Base-by-base conservation (phyloP, 352 stramenopile genomes). In the Globisporangium yorkense region DNA sequence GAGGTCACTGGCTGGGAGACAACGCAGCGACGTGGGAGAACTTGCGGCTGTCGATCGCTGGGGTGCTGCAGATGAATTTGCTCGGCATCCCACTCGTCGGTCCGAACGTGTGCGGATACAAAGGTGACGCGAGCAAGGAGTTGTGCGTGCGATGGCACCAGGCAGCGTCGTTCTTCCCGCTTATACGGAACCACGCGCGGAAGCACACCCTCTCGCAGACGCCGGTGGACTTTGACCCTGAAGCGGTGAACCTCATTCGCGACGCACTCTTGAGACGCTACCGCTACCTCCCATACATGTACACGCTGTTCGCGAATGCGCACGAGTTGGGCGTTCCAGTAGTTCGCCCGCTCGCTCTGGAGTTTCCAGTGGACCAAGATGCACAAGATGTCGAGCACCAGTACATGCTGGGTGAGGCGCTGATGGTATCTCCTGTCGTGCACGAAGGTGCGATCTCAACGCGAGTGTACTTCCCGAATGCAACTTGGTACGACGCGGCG, bases 101-200 rank as follows among this genome's bases (percentile, higher is more conserved):
- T 4, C 68, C 81, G 7, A 84, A 87, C 48, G 68, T 94, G 3
- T 92, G 84, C 29, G 83, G 80, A 1, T 78, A 77, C 33, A 56
- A 63, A 10, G 56, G 69, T 2, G 60, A 72, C 45, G 75, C 75
- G 27, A 83, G 60, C 21, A 75, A 71, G 39, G 83, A 95, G 54
- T 57, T 96, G 9, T 94, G 76, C 53, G 78, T 93, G 21, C 81
- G 86, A 5, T 96, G 88, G 84, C 74, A 92, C 56, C 82, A 94
- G 75, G 77, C 84, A 2, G 80, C 76, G 49, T 77, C 80, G 9
- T 89, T 94, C 44, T 77, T 90, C 40, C 85, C 84, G 5, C 67
- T 96, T n/a, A 53, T 92, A 37, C 77, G 77, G 27, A 93, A 92
- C 55, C 77, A 95, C 60, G 76, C 72, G n/a, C 66, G 67, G 49